These are phyloP conservation scores for Candida gorgasii DNA, from an alignment of 805 yeast species.

Conservation along the genomic window DNA sequence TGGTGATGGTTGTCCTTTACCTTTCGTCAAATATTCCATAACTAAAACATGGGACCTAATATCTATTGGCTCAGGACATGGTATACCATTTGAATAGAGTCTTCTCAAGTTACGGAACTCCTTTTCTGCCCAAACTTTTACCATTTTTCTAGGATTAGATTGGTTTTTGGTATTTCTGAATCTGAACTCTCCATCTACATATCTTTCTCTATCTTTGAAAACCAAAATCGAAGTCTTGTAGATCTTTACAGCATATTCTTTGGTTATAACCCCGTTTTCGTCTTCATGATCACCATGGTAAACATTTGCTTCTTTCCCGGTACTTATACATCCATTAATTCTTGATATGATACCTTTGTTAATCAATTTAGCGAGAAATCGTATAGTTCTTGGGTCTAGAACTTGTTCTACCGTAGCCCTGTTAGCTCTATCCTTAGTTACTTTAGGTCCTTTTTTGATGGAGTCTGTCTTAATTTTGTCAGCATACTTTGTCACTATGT, in stretches of 20 bases:
- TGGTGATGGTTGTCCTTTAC: slow-evolving; percentile 90
- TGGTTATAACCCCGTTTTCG: slow-evolving; percentile 49
- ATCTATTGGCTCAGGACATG: slow-evolving; percentile 92
- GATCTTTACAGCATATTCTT: slow-evolving; percentile 85
- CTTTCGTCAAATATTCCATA: slow-evolving; percentile 84
- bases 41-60: slow-evolving; percentile 87
- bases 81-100: slow-evolving; percentile 72
- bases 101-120: slow-evolving; percentile 93
- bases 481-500: slow-evolving; percentile 61
- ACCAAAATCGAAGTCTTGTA: slow-evolving; percentile 95
- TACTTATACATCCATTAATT: slow-evolving; percentile 90
- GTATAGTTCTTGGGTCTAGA: slow-evolving; percentile 88
- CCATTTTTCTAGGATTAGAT: slow-evolving; percentile 96
- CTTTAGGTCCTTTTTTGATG: slow-evolving; percentile 56
- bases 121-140: slow-evolving; percentile 97
- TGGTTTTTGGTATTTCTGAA: slow-evolving; percentile 82
- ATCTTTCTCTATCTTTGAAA: slow-evolving; percentile 95
- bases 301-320: slow-evolving; percentile 99
- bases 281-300: slow-evolving; percentile 71
- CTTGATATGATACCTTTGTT: slow-evolving; percentile 81
- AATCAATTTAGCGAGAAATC: slow-evolving; percentile 77
- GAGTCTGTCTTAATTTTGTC: slow-evolving; percentile 66
- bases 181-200: slow-evolving; percentile 94
- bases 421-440: slow-evolving; percentile 80
- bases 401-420: slow-evolving; percentile 98